Base-by-base conservation (phyloP, 768 basidiomycete genomes). In the Naganishia vaughanmartiniae region DNA sequence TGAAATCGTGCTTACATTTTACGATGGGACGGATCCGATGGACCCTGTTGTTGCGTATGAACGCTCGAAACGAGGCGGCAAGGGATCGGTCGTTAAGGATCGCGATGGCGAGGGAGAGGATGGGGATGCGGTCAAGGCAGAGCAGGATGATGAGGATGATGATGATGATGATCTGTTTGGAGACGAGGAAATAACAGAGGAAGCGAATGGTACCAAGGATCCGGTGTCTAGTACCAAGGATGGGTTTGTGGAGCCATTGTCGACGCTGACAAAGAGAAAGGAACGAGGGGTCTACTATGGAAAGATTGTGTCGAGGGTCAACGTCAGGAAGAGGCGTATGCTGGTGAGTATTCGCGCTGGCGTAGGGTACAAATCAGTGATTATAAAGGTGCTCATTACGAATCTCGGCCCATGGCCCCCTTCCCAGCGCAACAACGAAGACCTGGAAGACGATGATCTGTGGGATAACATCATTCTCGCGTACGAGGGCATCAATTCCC, bases 1-100 rank as follows among this genome's bases (percentile, higher is more conserved):
- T 51, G 77, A 78, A 48, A 58, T 79, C 17, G 60, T 80, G 11
- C 30, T 80, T 3, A 66, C 75, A 0, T 78, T 80, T 66, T 70
- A 72, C 4, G 78, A 78, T 63, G 76, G 69, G 34, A 31, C 34
- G 33, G 46, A 65, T 26, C 65, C 65, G 2, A 42, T 53, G 26
- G 65, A 66, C 12, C 48, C 46, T 19, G 53, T 66, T 15, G 48
- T 42, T 1, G 33, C 34, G 24, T 19, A 31, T 17, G 57, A 65
- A 28, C 39, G 34, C 30, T 26, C 53, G 33, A 60, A 70, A 36
- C 33, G 28, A 12, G 28, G 17, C 2, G 60, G 46, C 15, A 54
- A 54, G 21, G 55, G 56, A 0, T 53, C 34, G 4, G 51, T 7
- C 2, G 31, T 19, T 36, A 28, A 42, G 33, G 53, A 30, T 36